These are phyloP conservation scores for Suhomyces maxii DNA, from an alignment of 1,139 yeast species.

Conservation along the genomic window DNA sequence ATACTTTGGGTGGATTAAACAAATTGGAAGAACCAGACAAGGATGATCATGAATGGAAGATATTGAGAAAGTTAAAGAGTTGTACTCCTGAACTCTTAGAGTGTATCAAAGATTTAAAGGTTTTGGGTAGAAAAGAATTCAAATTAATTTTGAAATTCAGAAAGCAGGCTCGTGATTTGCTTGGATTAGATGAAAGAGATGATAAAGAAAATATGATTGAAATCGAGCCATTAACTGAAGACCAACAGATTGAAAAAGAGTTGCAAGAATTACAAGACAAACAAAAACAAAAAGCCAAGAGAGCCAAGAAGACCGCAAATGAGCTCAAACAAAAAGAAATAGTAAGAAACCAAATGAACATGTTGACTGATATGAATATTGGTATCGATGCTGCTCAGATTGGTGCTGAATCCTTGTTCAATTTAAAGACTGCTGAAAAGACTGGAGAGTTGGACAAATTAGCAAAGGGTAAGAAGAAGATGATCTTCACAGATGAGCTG, in stretches of 20 bases:
- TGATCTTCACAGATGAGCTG: constrained; percentile 64
- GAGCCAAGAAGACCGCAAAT: constrained; percentile 80
- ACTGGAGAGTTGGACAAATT: constrained; percentile 77
- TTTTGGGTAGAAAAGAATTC: constrained; percentile 91
- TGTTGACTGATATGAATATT: constrained; percentile 89
- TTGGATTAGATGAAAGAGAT: constrained; percentile 65
- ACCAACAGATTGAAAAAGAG: constrained; percentile 86
- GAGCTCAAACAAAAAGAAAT: constrained; percentile 88
- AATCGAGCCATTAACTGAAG: constrained; percentile 77
- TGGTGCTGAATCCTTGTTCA: constrained; percentile 81
- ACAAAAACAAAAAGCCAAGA: constrained; percentile 65
- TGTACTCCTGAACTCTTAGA: constrained; percentile 77
- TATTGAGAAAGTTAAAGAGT: constrained; percentile 66
- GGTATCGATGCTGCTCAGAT: constrained; percentile 90
- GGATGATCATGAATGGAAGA: constrained; percentile 70
- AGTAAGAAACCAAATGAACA: constrained; percentile 90
- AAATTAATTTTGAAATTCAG: constrained; percentile 84
- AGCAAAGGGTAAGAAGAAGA: constrained; percentile 78
- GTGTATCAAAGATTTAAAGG: constrained; percentile 88
- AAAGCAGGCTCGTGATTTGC: constrained; percentile 74
- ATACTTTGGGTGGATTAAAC: constrained; percentile 71
- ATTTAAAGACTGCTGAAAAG: constrained; percentile 77
- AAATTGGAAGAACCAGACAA: constrained; percentile 52
- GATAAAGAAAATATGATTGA: constrained; percentile 51
- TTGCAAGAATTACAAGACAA: constrained; percentile 70